Base-by-base conservation (phyloP, 2,329 filamentous ascomycete species). In the Lachnellula hyalina region DNA sequence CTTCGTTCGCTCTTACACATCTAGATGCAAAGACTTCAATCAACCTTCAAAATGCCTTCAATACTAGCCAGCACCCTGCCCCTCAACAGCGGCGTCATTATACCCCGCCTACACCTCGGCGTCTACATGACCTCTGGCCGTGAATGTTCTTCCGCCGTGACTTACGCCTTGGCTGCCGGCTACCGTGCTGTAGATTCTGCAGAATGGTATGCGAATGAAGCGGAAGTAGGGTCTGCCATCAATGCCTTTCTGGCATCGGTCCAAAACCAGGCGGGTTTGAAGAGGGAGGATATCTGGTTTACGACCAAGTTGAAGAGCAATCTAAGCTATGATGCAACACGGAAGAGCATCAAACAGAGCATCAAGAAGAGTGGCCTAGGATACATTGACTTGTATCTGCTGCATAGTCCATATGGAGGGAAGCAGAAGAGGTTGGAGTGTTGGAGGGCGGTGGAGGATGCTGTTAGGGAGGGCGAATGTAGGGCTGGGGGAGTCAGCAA, bases 341-440 rank as follows among this genome's bases (percentile, higher is more conserved):
- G 85, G 49, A 74, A 73, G 57, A 84, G 86, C 0, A 89, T 94
- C 60, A 81, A 77, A 58, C 69, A 80, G 67, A 86, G 82, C 32
- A 76, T 91, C 4, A 77, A 82, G 47, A 79, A 80, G 53, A 84
- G 82, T 23, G 86, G 83, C 0, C 72, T 92, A 32, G 86, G 83
- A 0, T 91, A 92, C 68, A 82, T 93, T 53, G 89, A 94, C 65
- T 70, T 94, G 45, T 92, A 93, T 69, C 74, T 95, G 11, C 74
- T 94, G 53, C 90, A 94, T 67, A 87, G 84, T 47, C 90, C 89
- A 0, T 90, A 90, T 63, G 89, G 89, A 5, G 89, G 89, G 1
- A 83, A 77, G 64, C 71, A 80, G 63, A 84, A 82, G 7, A 77
- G 89, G 4, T 69, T 87, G 50, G 84, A 87, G 38, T 89, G 86